Conservation (phyloP, 2,329 filamentous ascomycete species). For the Neopestalotiopsis rosae region DNA sequence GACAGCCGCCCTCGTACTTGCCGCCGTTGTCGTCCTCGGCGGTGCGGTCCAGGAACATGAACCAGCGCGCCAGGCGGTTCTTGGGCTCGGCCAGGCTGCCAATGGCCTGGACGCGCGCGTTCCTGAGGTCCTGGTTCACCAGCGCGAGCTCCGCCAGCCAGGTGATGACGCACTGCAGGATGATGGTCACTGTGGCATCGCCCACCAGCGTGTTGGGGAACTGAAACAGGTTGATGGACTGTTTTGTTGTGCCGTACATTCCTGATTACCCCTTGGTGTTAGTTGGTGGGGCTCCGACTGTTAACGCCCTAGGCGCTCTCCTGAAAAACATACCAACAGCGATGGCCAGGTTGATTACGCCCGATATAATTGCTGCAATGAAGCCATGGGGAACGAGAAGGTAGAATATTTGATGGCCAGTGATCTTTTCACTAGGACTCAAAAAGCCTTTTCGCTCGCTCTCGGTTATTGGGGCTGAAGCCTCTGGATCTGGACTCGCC, state of each 20-base stretch:
- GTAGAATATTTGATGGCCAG: conserved; percentile 52
- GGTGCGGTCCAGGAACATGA: conserved; percentile 45
- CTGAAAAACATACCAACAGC: conserved; percentile 48
- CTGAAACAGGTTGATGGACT: conserved; percentile 51
- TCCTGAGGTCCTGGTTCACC: conserved; percentile 52
- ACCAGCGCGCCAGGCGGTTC: conserved; percentile 44
- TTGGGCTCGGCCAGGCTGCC: conserved; percentile 47
- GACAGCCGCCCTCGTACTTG: conserved; percentile 31
- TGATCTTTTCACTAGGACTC: conserved; percentile 44
- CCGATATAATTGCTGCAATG: conserved; percentile 52
- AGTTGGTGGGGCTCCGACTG: conserved; percentile 16
- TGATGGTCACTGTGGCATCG: conserved; percentile 56
- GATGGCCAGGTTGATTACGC: conserved; percentile 57
- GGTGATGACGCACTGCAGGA: conserved; percentile 55
- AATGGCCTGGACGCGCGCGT: conserved; percentile 51
- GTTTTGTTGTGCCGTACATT: conserved; percentile 28
- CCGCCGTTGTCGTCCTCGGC: conserved; percentile 19
- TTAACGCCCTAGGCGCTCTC: conserved; percentile 15
- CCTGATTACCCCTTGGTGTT: neutral
- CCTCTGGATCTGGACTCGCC: neutral
- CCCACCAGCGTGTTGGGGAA: conserved; percentile 57
- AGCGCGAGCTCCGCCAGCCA: conserved; percentile 55
- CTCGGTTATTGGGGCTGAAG: neutral
- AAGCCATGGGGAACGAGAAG: conserved; percentile 53
- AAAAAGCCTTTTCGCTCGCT: conserved; percentile 8